Base-by-base conservation (phyloP, 1,284 basidiomycete genomes). In the Cutaneotrichosporon cavernicola region DNA sequence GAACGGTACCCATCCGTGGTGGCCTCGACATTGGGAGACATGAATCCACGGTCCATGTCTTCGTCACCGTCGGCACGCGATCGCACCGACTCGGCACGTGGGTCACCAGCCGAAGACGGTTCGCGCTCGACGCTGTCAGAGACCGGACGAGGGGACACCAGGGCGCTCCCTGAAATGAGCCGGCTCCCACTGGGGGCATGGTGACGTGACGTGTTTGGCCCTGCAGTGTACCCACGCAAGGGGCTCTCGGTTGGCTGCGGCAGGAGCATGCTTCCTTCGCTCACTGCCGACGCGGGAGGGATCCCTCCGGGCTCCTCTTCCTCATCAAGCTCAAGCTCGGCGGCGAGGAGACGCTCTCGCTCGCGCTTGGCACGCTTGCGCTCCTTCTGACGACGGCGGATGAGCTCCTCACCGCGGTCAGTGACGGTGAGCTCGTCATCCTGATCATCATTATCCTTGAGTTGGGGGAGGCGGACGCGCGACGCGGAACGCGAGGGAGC, bases 381-480 rank as follows among this genome's bases (percentile, higher is more conserved):
- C 60, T 84, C 84, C 66, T 81, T 81, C 76, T 83, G 82, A 32
- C 85, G 72, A 49, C 82, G 76, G 43, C 82, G 76, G 62, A 86
- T 83, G 10, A 86, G 81, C 68, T 83, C 83, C 64, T 84, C 84
- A 9, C 85, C 85, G 31, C 84, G 76, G 70, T 86, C 85, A 40
- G 76, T 73, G 11, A 78, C 75, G 51, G 79, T 72, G 10, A 81
- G 78, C 64, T 83, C 84, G 64, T 86, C 84, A 61, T 85, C 83
- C 30, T 74, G 72, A 18, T 59, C 58, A 51, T 64, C 64, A 40
- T 64, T 61, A 14, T 58, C 59, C 43, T 58, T 59, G 14, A 34
- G 56, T 0, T 46, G 9, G 6, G 62, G 62, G 16, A 65, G 59
- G 26, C 66, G 66, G 6, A 50, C 62, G 26, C 66, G 66, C 0